These are phyloP conservation scores for Pogostemon cablin DNA, from an alignment of 257 asterid species.

Conservation along the genomic window DNA sequence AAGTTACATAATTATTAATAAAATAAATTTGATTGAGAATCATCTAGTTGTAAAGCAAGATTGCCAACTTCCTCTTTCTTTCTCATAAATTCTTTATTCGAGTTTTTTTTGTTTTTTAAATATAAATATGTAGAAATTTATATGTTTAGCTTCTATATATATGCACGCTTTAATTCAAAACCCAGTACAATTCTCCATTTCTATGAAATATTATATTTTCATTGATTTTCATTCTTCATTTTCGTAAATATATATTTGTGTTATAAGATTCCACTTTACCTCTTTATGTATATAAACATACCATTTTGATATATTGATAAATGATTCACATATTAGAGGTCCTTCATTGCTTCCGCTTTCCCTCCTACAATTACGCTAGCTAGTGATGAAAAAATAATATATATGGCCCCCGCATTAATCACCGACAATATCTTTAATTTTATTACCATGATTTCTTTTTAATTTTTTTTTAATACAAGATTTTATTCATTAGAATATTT, in stretches of 20 bases:
- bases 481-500: neutral
- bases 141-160: too few relatives aligned
- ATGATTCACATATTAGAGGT: neutral
- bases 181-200: too few relatives aligned
- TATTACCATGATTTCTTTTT: neutral
- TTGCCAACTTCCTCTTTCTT: neutral
- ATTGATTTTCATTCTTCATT: too few relatives aligned
- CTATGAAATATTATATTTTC: too few relatives aligned
- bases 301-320: too few relatives aligned
- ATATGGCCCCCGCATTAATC: neutral
- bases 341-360: neutral
- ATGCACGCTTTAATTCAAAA: too few relatives aligned
- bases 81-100: too few relatives aligned
- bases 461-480: neutral
- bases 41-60: slow-evolving; percentile 32
- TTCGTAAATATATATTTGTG: too few relatives aligned
- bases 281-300: too few relatives aligned
- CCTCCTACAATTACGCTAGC: slow-evolving; percentile 33
- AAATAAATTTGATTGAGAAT: neutral
- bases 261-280: too few relatives aligned
- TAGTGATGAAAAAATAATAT: slow-evolving; percentile 22
- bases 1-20: neutral
- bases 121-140: too few relatives aligned
- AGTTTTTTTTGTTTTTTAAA: too few relatives aligned
- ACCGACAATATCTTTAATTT: slow-evolving; percentile 23